A percentile compares a stretch with the other conserved stretches of the same genome.
Conservation (phyloP, 192 early-diverging fungal genomes). For the Coemansia sp. region DNA sequence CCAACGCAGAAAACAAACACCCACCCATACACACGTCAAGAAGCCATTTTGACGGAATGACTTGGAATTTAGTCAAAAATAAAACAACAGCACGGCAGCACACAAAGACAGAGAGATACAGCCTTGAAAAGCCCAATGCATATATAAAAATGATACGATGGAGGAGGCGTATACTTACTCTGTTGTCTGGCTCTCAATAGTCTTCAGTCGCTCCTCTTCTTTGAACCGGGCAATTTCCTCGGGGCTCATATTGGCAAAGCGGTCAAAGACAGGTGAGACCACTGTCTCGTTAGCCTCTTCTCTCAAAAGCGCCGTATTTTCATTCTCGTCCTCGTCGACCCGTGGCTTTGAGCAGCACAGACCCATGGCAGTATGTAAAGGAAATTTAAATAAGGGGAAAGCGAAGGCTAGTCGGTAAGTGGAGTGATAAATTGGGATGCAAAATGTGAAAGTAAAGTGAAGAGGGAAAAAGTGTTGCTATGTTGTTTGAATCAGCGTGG, state of each 20-base stretch:
- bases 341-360: constrained; percentile 36
- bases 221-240: constrained; percentile 23
- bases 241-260: constrained; percentile 34
- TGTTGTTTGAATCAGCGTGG: background rate
- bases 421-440: background rate
- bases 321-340: constrained; percentile 31
- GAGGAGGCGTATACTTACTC: constrained; percentile 20
- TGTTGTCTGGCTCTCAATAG: constrained; percentile 33
- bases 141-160: too few species aligned
- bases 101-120: too few species aligned
- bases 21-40: too few species aligned
- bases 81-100: too few species aligned
- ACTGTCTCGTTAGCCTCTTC: constrained; percentile 9
- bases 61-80: too few species aligned
- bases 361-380: constrained; percentile 18
- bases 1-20: too few species aligned
- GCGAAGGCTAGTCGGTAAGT: background rate
- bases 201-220: constrained; percentile 41
- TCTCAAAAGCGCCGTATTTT: constrained; percentile 34
- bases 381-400: background rate
- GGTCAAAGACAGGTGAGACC: constrained; percentile 19
- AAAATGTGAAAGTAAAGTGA: background rate
- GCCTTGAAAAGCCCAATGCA: too few species aligned
- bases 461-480: background rate
- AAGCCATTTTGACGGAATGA: too few species aligned